Evolutionary conservation across 352 stramenopile genomes (phyloP).

Genomic region (Phytopythium aichiense): DNA sequence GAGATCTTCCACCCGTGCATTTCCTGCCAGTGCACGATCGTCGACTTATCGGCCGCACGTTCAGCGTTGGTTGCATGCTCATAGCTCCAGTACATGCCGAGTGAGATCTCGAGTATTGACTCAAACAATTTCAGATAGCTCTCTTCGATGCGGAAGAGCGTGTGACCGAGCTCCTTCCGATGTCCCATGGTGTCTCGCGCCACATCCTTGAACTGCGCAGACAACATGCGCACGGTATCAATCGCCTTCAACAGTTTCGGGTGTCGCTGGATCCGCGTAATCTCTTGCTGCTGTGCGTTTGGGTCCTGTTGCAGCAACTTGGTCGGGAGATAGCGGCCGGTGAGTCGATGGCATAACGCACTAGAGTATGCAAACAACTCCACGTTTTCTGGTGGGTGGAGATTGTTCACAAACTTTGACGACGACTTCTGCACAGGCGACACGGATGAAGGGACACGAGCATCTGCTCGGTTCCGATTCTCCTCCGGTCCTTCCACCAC

Average conservation of each 20-base stretch:
- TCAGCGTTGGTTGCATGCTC: constrained; percentile 46
- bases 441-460: background rate
- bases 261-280: constrained; percentile 50
- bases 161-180: constrained; percentile 56
- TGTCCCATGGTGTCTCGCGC: constrained; percentile 59
- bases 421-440: constrained; percentile 1
- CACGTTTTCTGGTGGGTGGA: constrained; percentile 51
- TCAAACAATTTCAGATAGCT: constrained; percentile 77
- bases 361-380: constrained; percentile 70
- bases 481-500: background rate
- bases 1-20: constrained; percentile 37
- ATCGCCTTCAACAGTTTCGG: constrained; percentile 61
- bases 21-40: constrained; percentile 45
- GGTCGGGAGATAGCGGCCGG: constrained; percentile 51
- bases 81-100: constrained; percentile 73
- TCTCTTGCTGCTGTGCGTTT: constrained; percentile 45
- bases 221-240: constrained; percentile 39
- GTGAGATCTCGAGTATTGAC: constrained; percentile 64
- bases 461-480: background rate
- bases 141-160: constrained; percentile 67
- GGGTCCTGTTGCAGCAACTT: constrained; percentile 37
- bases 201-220: constrained; percentile 63
- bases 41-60: constrained; percentile 37
- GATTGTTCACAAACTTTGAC: constrained; percentile 26
- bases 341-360: constrained; percentile 57